Evolutionary conservation across 139 green algal genomes (phyloP).

Genomic region (Desmodesmus armatus): DNA sequence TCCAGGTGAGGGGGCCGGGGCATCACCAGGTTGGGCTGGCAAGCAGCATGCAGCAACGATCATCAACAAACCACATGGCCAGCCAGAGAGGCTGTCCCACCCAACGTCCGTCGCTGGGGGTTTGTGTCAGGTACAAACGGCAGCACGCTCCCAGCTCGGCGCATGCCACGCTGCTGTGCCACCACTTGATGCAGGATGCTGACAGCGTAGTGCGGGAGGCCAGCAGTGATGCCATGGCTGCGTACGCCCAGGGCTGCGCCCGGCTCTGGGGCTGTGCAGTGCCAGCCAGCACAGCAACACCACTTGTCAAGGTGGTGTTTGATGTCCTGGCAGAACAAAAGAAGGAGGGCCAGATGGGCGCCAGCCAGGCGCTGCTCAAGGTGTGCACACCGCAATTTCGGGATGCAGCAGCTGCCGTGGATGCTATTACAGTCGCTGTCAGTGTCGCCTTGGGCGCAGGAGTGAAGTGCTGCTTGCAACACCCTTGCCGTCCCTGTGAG

Average conservation of each 20-base stretch:
- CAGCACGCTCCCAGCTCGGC: no score
- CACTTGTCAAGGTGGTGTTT: slow-evolving; percentile 50
- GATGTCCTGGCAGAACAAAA: slow-evolving; percentile 58
- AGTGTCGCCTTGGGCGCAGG: neutral
- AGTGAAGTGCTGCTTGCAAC: no score
- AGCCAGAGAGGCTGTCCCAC: no score
- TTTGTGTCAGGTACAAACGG: no score
- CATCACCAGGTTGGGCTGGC: neutral
- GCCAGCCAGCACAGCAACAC: slow-evolving; percentile 20
- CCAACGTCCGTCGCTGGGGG: no score
- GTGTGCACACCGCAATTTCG: slow-evolving; percentile 37
- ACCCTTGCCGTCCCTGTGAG: no score
- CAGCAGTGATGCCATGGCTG: slow-evolving; percentile 45
- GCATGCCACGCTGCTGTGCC: no score
- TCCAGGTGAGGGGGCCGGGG: slow-evolving; percentile 39
- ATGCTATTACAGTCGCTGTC: neutral
- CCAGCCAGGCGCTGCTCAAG: slow-evolving; percentile 49
- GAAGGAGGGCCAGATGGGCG: slow-evolving; percentile 54
- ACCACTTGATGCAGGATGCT: slow-evolving; percentile 58
- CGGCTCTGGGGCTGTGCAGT: no score
- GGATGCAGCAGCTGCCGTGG: neutral
- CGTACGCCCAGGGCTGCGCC: slow-evolving; percentile 45
- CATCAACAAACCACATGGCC: no score
- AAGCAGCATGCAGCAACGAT: no score
- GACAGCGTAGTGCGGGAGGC: slow-evolving; percentile 57